Base-by-base conservation (phyloP, 768 basidiomycete genomes). In the Cystobasidium onofrii region DNA sequence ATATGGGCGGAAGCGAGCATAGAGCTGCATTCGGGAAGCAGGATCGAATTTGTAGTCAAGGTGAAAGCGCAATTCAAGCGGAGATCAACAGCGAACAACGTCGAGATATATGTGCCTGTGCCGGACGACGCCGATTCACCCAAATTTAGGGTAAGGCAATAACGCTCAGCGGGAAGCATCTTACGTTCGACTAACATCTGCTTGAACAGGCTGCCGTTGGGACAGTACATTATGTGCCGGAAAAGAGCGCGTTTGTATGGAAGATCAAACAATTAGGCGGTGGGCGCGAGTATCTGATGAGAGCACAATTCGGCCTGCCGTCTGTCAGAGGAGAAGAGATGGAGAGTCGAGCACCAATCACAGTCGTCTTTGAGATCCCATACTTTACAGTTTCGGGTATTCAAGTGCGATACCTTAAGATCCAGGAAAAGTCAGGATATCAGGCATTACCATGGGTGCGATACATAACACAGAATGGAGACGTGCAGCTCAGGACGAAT, bases 241-340 rank as follows among this genome's bases (percentile, higher is more conserved):
- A 99, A 81, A 98, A 97, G 81, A 92, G 92, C 20, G 92, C 93
- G 1, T 98, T 98, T 79, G 91, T 97, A 0, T 98, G 96, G 96
- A 97, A 97, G 83, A 97, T 99, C 82, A 98, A 98, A 81, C 92
- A 95, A 80, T 86, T 99, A 0, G 94, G 91, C 3, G 96, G 96
- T 4, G 91, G 91, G 43, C 87, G 92, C 44, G 96, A 99, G 80
- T 98, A 94, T 83, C 85, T 97, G 69, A 97, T 98, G 95, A 86
- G 96, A 13, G 96, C 96, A 0, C 96, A 98, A 80, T 98, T 98
- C 81, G 94, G 94, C 62, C 83, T 99, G 54, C 96, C 96, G 0
- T 91, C 90, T 78, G 96, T 98, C 18, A 88, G 88, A 80, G 90
- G 85, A 78, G 87, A 88, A 82, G 92, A 94, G 54, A 83, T 86